Evolutionary conservation across 768 basidiomycete species (phyloP), one percentile per base, ranked within the genome.

Genomic region (Russula emetica): DNA sequence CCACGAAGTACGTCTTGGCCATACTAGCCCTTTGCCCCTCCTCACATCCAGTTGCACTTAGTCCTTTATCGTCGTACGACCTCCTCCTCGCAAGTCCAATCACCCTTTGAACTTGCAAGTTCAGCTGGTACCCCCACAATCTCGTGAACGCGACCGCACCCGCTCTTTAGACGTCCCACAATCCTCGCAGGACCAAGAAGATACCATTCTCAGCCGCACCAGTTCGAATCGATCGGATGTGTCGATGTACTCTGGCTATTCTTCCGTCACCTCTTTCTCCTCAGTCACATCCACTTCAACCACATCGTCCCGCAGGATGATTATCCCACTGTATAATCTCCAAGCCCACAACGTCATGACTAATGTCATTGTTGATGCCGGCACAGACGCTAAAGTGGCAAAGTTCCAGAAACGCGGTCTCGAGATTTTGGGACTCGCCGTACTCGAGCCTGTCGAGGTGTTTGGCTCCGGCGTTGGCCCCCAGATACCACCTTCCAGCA

Each of bases 31-130:
- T 45, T 36, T 26, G 10, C 28, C 38, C 38, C 9, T 28, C 20
- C 61, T 58, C 52, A 60, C 28, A 18, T 42, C 32, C 3, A 26
- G 24, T 61, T 58, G 40, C 42, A 13, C 56, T 7, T 72, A 95
- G 93, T 91, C 89, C 0, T 93, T 94, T 76, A 90, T 95, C 62
- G 85, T 96, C 71, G 94, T 96, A 60, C 85, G 91, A 55, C 94
- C 94, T 5, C 93, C 93, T 2, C 92, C 92, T 0, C 84, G 90
- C 7, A 85, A 86, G 69, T 80, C 83, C n/a, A 90, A 89, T 66
- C 92, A 95, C 67, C 89, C 93, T 0, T 79, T 95, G 50, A 94
- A 95, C 72, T 80, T 96, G 0, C 94, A 97, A 70, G 86, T 97
- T 13, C 94, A 97, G 73, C 86, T 97, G 47, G 88, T 96, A 1